Conservation (phyloP, 257 asterid species). For the Scutellaria barbata region DNA sequence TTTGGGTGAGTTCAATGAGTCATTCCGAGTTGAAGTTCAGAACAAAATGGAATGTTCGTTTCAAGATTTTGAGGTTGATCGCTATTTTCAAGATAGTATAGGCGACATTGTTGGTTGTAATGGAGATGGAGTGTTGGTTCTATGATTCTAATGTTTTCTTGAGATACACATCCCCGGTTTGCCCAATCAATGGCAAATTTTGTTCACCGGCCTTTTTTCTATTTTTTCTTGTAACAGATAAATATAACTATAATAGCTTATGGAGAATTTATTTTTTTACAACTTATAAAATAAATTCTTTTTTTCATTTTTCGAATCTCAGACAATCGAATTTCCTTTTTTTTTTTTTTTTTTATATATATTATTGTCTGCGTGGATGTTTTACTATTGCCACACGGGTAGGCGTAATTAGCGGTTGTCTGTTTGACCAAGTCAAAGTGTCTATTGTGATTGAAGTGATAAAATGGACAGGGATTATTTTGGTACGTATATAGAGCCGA, state of each 20-base stretch:
- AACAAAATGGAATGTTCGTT: neutral
- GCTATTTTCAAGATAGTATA: constrained; percentile 25
- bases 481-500: neutral
- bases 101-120: constrained; percentile 19
- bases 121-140: constrained; percentile 9
- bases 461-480: neutral
- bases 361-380: neutral
- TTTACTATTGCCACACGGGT: constrained; percentile 21
- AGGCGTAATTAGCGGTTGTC: constrained; percentile 34
- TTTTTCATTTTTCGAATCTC: neutral
- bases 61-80: constrained; percentile 31
- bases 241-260: neutral
- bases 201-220: constrained; percentile 16
- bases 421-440: constrained; percentile 31
- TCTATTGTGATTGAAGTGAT: no score
- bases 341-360: no score
- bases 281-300: neutral
- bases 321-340: no score
- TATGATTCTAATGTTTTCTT: neutral
- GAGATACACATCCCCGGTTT: constrained; percentile 6
- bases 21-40: neutral
- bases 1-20: neutral
- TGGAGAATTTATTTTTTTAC: neutral
- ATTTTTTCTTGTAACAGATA: neutral
- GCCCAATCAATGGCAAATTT: constrained; percentile 39